A percentile compares a stretch with the other conserved stretches of the same genome.
phyloP scores from a whole-genome alignment of 2,329 filamentous ascomycete species.

The Graphilbum sp. region DNA sequence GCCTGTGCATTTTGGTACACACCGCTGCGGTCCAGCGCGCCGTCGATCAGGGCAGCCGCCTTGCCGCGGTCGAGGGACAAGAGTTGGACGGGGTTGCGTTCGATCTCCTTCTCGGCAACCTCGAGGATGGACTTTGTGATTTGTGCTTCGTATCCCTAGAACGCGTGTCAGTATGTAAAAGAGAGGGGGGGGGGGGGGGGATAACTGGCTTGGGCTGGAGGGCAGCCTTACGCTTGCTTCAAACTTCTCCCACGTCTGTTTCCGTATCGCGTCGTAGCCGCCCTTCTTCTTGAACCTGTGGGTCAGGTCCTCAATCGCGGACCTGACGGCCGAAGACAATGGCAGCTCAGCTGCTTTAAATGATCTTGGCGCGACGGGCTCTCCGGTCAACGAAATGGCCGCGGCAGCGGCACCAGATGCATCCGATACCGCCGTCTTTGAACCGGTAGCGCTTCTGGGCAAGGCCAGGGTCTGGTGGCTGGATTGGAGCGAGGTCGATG shows the following conservation, averaged over 20 bases:
- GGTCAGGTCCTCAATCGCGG: slow-evolving; percentile 58
- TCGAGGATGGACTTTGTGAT: slow-evolving; percentile 51
- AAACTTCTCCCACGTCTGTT: slow-evolving; percentile 61
- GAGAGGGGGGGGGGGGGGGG: no score
- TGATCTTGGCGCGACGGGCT: not conserved
- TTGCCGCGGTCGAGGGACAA: slow-evolving; percentile 59
- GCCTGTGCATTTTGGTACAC: slow-evolving; percentile 58
- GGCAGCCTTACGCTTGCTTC: slow-evolving; percentile 55
- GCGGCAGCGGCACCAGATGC: not conserved
- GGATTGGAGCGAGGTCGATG: no score
- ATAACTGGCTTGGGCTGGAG: no score
- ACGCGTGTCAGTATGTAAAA: no score
- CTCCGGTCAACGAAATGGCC: not conserved
- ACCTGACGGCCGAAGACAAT: slow-evolving; percentile 53
- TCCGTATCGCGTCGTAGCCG: slow-evolving; percentile 63
- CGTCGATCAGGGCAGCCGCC: slow-evolving; percentile 60
- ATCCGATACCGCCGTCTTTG: no score
- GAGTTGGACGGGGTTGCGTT: slow-evolving; percentile 54
- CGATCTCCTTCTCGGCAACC: slow-evolving; percentile 57
- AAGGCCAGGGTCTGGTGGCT: no score
- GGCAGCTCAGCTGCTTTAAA: slow-evolving; percentile 64
- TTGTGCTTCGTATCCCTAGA: slow-evolving; percentile 57
- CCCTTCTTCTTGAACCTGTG: slow-evolving; percentile 77
- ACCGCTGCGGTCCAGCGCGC: slow-evolving; percentile 58
- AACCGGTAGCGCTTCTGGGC: no score